Evolutionary conservation across 2,329 filamentous ascomycete genomes (phyloP).

Genomic region (Penicillium brasilianum): DNA sequence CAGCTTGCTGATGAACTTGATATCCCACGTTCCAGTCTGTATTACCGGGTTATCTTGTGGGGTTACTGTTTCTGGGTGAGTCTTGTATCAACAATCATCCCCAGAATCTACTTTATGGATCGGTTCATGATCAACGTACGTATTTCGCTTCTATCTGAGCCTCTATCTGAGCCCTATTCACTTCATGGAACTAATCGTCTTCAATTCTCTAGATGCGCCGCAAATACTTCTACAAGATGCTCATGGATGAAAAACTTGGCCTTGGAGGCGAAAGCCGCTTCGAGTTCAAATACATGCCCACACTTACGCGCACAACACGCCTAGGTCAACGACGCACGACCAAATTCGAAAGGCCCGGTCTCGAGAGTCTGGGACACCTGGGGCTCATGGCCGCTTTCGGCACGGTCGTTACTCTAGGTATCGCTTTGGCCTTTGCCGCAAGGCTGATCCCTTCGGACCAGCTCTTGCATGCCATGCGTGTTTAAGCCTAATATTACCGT

Average conservation of each 20-base stretch:
- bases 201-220: constrained; percentile 44
- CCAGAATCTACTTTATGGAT: constrained; percentile 56
- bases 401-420: constrained; percentile 15
- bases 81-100: constrained; percentile 52
- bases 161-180: background rate
- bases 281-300: constrained; percentile 67
- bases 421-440: constrained; percentile 22
- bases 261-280: constrained; percentile 68
- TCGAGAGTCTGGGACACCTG: constrained; percentile 34
- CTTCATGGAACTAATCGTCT: background rate
- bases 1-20: constrained; percentile 65
- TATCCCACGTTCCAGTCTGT: constrained; percentile 61
- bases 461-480: constrained; percentile 16
- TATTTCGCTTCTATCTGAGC: background rate
- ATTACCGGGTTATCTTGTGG: constrained; percentile 65
- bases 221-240: constrained; percentile 61
- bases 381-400: constrained; percentile 33
- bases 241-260: constrained; percentile 68
- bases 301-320: constrained; percentile 33
- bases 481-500: background rate
- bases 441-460: constrained; percentile 18
- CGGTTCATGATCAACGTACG: constrained; percentile 57
- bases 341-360: constrained; percentile 29
- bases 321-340: constrained; percentile 33
- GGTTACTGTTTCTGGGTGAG: constrained; percentile 72